Base-by-base conservation (phyloP, 2,329 filamentous ascomycete genomes). In the Diaporthe sp. region DNA sequence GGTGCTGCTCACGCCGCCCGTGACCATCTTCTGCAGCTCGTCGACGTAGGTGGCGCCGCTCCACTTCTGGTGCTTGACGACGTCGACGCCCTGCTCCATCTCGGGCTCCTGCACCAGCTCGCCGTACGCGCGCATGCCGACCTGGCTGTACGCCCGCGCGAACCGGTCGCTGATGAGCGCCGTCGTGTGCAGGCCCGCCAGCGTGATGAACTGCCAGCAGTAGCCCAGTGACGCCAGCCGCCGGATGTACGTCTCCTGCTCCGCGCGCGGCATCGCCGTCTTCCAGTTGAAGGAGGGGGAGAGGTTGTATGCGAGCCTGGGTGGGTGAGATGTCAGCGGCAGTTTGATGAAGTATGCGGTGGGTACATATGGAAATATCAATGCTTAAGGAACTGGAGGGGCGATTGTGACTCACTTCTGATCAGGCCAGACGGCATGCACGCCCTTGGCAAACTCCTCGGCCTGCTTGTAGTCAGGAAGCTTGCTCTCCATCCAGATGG, bases 171-270 rank as follows among this genome's bases (percentile, higher is more conserved):
- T 93, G 87, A 98, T 97, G 72, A 99, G 91, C 51, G 96, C 97
- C 5, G 95, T 98, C 77, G 95, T 98, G 89, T 99, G 97, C 82
- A 99, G 90, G 79, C 97, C 97, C 7, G 96, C 97, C 62, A 99
- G 92, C n/a, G 97, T 99, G 88, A 99, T 99, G 89, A 99, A 99
- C 86, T 99, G 97, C 97, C 97, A 99, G 91, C 95, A 98, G 91
- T 99, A 99, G 78, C 97, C 97, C 67, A 99, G 91, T 77, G 88
- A 82, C 77, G 93, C 95, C 55, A 99, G 94, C 57, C 97, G 94
- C 78, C 92, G 89, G 88, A 99, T 99, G 88, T 98, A 99, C 28
- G 97, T 99, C 88, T 98, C 95, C 87, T 99, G 97, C 84, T 98
- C 96, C 72, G 90, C 89, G 79, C 94, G 92, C 59, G 95, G 90